phyloP scores from a whole-genome alignment of 177 flowering plant genomes.

The Vitis hybrid region DNA sequence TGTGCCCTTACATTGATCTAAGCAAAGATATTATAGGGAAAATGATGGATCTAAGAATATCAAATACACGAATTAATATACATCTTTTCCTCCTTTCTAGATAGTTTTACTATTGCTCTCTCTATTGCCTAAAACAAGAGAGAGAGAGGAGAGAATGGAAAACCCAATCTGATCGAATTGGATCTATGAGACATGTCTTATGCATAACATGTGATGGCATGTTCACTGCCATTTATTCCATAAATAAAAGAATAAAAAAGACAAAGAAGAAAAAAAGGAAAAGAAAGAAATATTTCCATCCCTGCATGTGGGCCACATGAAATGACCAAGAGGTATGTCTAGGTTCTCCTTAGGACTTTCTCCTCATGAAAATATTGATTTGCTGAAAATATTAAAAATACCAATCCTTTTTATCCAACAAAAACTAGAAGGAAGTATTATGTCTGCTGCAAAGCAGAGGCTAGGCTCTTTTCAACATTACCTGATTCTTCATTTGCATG shows the following conservation, averaged over 20 bases:
- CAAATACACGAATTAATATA: background rate
- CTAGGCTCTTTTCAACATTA: conserved; percentile 13
- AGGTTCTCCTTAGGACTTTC: background rate
- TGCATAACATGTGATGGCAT: background rate
- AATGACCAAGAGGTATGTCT: background rate
- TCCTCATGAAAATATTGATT: too few relatives aligned
- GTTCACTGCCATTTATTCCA: too few relatives aligned
- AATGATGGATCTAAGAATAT: background rate
- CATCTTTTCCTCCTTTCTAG: background rate
- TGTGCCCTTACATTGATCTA: background rate
- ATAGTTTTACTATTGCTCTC: background rate
- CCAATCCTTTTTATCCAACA: too few relatives aligned
- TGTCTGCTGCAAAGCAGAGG: background rate
- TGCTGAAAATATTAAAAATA: too few relatives aligned
- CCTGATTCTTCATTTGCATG: conserved; percentile 84
- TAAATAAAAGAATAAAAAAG: too few relatives aligned
- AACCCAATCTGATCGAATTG: background rate
- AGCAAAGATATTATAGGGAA: background rate
- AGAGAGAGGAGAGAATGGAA: background rate
- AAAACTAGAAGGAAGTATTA: too few relatives aligned
- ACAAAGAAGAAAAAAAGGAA: too few relatives aligned
- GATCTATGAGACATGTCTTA: background rate
- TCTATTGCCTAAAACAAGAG: background rate
- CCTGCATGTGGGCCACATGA: background rate
- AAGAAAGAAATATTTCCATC: background rate